phyloP scores from a whole-genome alignment of 371 early-diverging fungal genomes.

The Mortierella sp. region DNA sequence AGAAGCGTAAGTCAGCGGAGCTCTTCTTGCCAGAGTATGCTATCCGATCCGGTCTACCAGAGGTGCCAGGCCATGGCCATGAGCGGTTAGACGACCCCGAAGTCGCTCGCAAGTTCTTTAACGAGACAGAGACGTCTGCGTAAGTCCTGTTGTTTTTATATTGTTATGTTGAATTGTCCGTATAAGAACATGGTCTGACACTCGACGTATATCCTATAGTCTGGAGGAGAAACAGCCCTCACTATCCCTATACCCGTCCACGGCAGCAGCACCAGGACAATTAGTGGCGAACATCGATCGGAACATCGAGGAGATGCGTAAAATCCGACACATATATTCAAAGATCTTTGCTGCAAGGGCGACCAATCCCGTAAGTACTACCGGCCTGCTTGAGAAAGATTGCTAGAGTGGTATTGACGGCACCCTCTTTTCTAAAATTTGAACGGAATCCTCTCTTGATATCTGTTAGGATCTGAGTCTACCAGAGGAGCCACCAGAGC shows the following conservation, averaged over 20 bases:
- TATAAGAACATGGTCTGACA: too few species aligned
- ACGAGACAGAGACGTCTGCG: conserved; percentile 40
- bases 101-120: conserved; percentile 32
- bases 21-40: conserved; percentile 68
- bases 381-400: background rate
- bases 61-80: conserved; percentile 40
- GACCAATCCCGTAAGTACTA: conserved; percentile 64
- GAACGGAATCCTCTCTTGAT: too few species aligned
- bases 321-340: conserved; percentile 77
- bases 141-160: conserved; percentile 15
- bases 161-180: background rate
- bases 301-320: conserved; percentile 70
- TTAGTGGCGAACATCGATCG: conserved; percentile 68
- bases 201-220: conserved; percentile 4
- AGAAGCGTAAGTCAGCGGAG: conserved; percentile 56
- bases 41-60: conserved; percentile 64
- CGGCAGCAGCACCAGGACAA: conserved; percentile 70
- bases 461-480: conserved; percentile 31
- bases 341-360: conserved; percentile 80
- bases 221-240: conserved; percentile 49
- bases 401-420: too few species aligned
- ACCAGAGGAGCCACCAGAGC: conserved; percentile 43
- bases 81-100: conserved; percentile 25
- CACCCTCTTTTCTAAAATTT: too few species aligned
- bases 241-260: conserved; percentile 70